Percentiles rank a stretch among this genome's conserved stretches.
Conservation (phyloP, 208 protist genomes). For the Leptomonas seymouri region DNA sequence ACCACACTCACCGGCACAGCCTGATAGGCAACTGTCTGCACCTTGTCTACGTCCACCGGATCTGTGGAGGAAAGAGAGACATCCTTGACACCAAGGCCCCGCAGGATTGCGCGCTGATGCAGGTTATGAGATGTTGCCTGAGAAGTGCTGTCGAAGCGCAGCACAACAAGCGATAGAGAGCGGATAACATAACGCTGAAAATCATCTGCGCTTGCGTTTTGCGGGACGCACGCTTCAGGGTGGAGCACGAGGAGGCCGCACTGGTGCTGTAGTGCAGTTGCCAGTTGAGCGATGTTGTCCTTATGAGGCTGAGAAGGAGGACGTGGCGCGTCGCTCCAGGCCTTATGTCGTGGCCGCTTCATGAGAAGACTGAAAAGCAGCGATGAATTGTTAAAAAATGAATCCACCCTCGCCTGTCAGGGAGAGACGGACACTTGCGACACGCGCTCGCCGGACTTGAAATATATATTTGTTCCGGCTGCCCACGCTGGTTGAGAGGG, state of each 20-base stretch:
- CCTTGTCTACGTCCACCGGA: background rate
- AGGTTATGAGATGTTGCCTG: no score
- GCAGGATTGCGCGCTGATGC: background rate
- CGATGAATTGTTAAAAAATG: constrained; percentile 9
- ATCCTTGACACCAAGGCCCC: constrained; percentile 9
- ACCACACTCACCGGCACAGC: constrained; percentile 10
- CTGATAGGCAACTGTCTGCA: background rate
- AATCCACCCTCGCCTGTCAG: background rate
- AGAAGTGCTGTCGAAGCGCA: background rate
- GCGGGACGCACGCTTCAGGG: background rate
- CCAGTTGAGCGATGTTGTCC: background rate
- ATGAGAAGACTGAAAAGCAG: constrained; percentile 1
- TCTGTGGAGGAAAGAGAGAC: background rate
- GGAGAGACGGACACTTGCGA: no score
- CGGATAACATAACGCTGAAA: background rate
- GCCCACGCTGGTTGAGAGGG: no score
- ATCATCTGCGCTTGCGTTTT: background rate
- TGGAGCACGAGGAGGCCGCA: background rate
- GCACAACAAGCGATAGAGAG: background rate
- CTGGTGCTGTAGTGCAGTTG: background rate
- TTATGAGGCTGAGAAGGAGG: background rate
- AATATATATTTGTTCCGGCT: no score
- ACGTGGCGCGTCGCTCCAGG: background rate
- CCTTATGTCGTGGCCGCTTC: background rate
- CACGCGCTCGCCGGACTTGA: no score